Evolutionary conservation across 2,329 filamentous ascomycete genomes (phyloP), one percentile per base, ranked within the genome.

Genomic region (Xylariaceae sp.): DNA sequence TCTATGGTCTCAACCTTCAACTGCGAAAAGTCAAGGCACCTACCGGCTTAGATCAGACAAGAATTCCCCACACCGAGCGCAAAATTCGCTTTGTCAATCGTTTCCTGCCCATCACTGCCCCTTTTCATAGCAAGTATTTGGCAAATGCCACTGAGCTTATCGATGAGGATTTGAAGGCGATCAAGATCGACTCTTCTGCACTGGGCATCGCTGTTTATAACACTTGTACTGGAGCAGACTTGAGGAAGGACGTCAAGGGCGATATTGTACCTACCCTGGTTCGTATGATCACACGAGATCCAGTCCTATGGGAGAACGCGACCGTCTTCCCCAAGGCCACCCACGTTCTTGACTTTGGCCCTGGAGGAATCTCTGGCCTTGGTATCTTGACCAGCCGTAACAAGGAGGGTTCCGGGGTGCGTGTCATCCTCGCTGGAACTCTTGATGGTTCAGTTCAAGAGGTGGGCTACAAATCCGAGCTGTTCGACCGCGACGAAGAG

Each of bases 381-480:
- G 94, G 93, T 60, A 87, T 95, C 34, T 74, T 98, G 50, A 98
- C 93, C 43, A 97, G 95, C 75, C 88, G 93, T 57, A 98, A 97
- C 78, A 98, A 98, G 74, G 94, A 98, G 65, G 93, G 93, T 49
- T 97, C 89, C 43, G 93, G 93, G 57, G 93, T 98, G 28, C 89
- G 91, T 47, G 90, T 98, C 51, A 95, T 98, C 52, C 78, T 98
- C 44, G 93, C 89, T 33, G 93, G 94, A 49, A 79, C 89, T n/a
- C 85, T 98, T 56, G 87, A 91, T 57, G 91, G 91, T 38, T 89
- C 89, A 16, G 85, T 94, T 45, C 75, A 78, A 24, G 93, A 97
- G 65, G 85, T 98, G 48, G 93, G 93, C 41, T 98, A 96, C 75
- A 98, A 98, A 76, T 86, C 91, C 2, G 93, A 98, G 68, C 76